Evolutionary conservation across 2,329 filamentous ascomycete genomes (phyloP).

Genomic region (Aureobasidium uvarum): DNA sequence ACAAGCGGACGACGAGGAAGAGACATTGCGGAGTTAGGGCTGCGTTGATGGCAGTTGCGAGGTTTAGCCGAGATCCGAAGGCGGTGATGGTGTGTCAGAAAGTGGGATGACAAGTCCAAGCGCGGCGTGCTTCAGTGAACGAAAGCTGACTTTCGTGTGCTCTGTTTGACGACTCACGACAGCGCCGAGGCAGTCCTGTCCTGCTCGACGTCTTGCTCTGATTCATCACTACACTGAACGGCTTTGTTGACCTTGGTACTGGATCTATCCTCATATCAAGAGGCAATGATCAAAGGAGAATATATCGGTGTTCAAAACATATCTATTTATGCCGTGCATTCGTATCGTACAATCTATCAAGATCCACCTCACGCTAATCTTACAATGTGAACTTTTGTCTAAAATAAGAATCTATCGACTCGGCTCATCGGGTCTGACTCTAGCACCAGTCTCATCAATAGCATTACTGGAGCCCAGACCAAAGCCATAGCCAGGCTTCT

Average conservation of each 20-base stretch:
- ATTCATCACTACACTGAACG: background rate
- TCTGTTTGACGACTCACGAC: background rate
- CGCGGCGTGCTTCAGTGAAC: background rate
- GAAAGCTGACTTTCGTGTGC: background rate
- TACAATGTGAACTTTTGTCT: conserved; percentile 4
- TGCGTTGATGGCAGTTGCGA: background rate
- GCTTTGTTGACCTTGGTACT: background rate
- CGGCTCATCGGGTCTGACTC: conserved; percentile 32
- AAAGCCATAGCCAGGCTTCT: conserved; percentile 40
- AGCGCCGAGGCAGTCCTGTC: background rate
- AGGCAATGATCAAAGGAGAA: background rate
- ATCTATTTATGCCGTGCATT: conserved; percentile 5
- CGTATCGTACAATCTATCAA: conserved; percentile 4
- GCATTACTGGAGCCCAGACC: conserved; percentile 31
- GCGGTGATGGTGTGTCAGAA: background rate
- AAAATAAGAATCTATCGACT: conserved; percentile 8
- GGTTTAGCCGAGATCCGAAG: background rate
- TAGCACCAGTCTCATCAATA: conserved; percentile 37
- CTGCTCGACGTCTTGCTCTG: background rate
- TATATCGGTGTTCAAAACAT: background rate
- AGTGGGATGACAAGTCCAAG: background rate
- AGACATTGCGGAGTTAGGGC: conserved; percentile 12
- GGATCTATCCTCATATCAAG: background rate
- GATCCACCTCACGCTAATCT: conserved; percentile 3
- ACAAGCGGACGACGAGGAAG: background rate